Base-by-base conservation (phyloP, 2,329 filamentous ascomycete genomes). In the Acarospora socialis region DNA sequence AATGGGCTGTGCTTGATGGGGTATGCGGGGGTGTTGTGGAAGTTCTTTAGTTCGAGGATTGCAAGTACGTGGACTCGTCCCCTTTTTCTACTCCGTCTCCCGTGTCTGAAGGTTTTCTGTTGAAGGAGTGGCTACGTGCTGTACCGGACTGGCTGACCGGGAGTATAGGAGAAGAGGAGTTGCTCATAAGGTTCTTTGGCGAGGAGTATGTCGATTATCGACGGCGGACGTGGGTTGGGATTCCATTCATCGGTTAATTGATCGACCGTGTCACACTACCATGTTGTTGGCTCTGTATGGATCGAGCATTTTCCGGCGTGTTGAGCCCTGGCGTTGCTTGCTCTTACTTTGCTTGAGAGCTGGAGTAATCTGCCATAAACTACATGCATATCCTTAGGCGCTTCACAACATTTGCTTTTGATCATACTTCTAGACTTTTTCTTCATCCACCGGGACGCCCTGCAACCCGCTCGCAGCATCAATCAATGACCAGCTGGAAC, bases 171-270 rank as follows among this genome's bases (percentile, higher is more conserved):
- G 90, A 98, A 60, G 90, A 98, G 56, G 61, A 63, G 17, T 71
- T 77, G 41, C 60, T 98, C 30, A 58, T 87, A 5, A 60, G 65
- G 9, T 94, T 95, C 57, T 98, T 95, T 52, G 79, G 78, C 1
- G 63, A 78, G 5, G 77, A 92, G 29, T 98, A 95, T 52, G 56
- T 73, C 13, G 55, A 70, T 12, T 98, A 92, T 51, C 68, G 69
- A 44, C 66, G 67, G 48, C 66, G 63, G 35, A 86, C 86, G 4
- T 65, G 68, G 25, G 81, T 84, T 6, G 73, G 73, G 49, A 92
- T 98, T 46, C 90, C 87, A 0, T 81, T 92, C 39, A 75, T 87
- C 33, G 44, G 39, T 28, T 65, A 40, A 52, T 32, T 4, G 9
- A 10, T 15, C 8, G 8, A 17, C 12, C 7, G n/a, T 14, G 12